Base-by-base conservation (phyloP, 345 rosid genomes). In the Rhodomyrtus tomentosa region DNA sequence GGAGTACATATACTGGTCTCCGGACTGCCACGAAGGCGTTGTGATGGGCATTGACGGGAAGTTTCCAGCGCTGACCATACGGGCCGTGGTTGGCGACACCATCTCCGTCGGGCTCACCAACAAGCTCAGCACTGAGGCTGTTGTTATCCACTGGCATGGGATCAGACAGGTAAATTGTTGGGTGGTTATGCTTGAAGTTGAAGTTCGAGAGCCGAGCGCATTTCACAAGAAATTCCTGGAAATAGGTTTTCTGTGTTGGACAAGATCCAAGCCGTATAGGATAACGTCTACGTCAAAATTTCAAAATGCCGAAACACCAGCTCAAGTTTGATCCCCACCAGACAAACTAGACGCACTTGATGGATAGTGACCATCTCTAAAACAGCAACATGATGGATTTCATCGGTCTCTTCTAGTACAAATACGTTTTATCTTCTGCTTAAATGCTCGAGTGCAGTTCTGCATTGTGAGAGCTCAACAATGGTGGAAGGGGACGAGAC, bases 121-220 rank as follows among this genome's bases (percentile, higher is more conserved):
- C 80, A 94, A 92, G 81, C 95, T 96, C 81, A 21, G 83, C 40
- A 93, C 99, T 0, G 98, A 95, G 82, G 97, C 96, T 6, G 93
- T 94, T 53, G 98, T 92, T 84, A 93, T 96, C 79, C 99, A 95
- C 85, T 94, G 99, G 99, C 99, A 96, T 86, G 99, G 98, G 68
- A 95, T 95, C 85, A 90, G 98, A 93, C 99, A 96, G 94, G 95
- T 91, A 76, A 38, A 3, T 38, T 38, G 42, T 40, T 40, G 42
- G 42, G 42, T 40, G 42, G 40, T 40, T 4, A 40, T 49, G 38
- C 38, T 62, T 83, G 32, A 81, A 50, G 76, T 62, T 83, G 42
- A 81, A 50, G 76, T 32, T 50, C 76, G 12, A 13, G 48, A 29
- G 40, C 40, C 5, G 40, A 38, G 40, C 5, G 40, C 40, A 38